phyloP scores from a whole-genome alignment of 1,284 basidiomycete species.

The Malassezia vespertilionis region DNA sequence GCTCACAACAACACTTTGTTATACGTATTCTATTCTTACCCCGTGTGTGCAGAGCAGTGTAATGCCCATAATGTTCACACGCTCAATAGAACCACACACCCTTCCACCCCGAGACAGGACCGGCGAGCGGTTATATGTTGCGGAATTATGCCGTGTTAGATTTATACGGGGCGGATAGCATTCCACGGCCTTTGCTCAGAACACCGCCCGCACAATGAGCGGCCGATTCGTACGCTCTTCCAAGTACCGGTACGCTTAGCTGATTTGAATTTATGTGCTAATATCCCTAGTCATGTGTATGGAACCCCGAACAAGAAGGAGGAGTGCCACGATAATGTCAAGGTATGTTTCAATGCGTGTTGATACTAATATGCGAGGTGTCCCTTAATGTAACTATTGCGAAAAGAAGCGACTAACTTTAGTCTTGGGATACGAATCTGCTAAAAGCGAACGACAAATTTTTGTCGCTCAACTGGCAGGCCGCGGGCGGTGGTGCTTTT shows the following conservation, averaged over 20 bases:
- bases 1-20: no score
- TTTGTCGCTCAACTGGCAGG: conserved; percentile 86
- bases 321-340: conserved; percentile 68
- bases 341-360: conserved; percentile 51
- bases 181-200: no score
- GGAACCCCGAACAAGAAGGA: conserved; percentile 52
- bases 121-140: no score
- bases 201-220: conserved; percentile 18
- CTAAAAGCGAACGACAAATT: conserved; percentile 63
- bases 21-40: no score
- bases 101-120: no score
- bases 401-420: neutral
- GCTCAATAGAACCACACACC: no score
- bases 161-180: no score
- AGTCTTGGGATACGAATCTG: conserved; percentile 91
- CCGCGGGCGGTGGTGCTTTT: conserved; percentile 86
- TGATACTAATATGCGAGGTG: conserved; percentile 14
- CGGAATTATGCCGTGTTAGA: no score
- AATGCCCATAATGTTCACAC: no score
- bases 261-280: neutral
- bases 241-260: conserved; percentile 52
- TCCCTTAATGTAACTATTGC: conserved; percentile 39
- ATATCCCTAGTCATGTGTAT: conserved; percentile 68
- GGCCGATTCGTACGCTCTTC: conserved; percentile 56
- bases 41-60: no score